A percentile compares a stretch with the other conserved stretches of the same genome.
Conservation (phyloP, 129 eudicot species). For the Arctium lappa region DNA sequence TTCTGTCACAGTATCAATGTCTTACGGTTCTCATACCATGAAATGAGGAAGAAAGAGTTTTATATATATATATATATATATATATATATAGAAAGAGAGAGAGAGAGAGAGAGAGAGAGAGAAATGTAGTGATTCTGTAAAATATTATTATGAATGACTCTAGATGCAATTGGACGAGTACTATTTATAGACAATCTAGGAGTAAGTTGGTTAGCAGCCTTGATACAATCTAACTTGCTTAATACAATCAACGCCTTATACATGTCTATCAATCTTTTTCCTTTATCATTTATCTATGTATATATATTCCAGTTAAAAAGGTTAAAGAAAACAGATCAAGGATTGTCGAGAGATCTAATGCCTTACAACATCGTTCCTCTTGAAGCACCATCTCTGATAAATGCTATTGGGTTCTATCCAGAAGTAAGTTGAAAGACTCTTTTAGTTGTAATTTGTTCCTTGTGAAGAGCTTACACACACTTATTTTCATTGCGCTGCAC, state of each 20-base stretch:
- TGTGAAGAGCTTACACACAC: neutral
- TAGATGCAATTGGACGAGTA: neutral
- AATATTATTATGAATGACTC: neutral
- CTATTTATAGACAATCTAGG: neutral
- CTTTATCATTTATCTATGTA: neutral
- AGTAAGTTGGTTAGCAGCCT: neutral
- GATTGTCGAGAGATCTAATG: slow-evolving; percentile 72
- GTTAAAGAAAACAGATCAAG: slow-evolving; percentile 69
- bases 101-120: neutral
- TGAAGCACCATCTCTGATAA: slow-evolving; percentile 80
- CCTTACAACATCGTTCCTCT: slow-evolving; percentile 94
- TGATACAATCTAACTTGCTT: neutral
- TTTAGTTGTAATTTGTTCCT: slow-evolving; percentile 1
- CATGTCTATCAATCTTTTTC: neutral
- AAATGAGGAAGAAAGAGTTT: neutral
- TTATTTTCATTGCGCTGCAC: neutral
- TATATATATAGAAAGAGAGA: no score
- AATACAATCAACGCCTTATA: neutral
- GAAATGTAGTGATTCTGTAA: no score
- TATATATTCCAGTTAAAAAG: slow-evolving; percentile 60
- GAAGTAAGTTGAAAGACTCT: slow-evolving; percentile 61
- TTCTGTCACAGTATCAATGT: neutral
- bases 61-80: no score
- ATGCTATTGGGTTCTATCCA: slow-evolving; percentile 88
- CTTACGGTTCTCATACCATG: neutral